phyloP scores from a whole-genome alignment of 768 basidiomycete species.

The Trametes cubensis region DNA sequence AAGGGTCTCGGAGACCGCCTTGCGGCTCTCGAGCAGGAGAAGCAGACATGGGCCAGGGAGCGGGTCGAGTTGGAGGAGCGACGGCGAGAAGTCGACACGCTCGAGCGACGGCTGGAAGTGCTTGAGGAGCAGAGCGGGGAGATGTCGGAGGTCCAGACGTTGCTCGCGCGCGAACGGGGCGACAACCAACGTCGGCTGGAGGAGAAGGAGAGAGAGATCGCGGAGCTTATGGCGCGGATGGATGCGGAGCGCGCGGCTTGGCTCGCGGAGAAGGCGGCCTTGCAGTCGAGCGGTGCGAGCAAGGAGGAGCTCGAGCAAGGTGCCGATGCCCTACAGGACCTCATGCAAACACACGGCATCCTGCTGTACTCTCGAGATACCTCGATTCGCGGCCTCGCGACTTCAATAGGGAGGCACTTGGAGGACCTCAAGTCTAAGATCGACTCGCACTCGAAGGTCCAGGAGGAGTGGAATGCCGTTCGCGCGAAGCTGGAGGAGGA shows the following conservation, averaged over 20 bases:
- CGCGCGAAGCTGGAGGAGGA: slow-evolving; percentile 28
- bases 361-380: slow-evolving; percentile 44
- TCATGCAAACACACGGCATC: slow-evolving; percentile 62
- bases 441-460: slow-evolving; percentile 23
- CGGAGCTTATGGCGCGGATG: slow-evolving; percentile 44
- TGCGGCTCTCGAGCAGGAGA: slow-evolving; percentile 49
- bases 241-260: slow-evolving; percentile 51
- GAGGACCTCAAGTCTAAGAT: slow-evolving; percentile 29
- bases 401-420: slow-evolving; percentile 34
- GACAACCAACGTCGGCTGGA: slow-evolving; percentile 27
- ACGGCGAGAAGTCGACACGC: slow-evolving; percentile 34
- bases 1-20: slow-evolving; percentile 46
- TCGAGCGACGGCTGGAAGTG: slow-evolving; percentile 48
- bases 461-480: slow-evolving; percentile 27
- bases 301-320: slow-evolving; percentile 51
- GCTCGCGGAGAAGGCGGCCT: slow-evolving; percentile 50
- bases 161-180: slow-evolving; percentile 40
- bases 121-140: slow-evolving; percentile 47
- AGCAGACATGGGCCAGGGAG: slow-evolving; percentile 53
- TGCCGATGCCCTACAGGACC: slow-evolving; percentile 46
- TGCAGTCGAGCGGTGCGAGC: slow-evolving; percentile 43
- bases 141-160: slow-evolving; percentile 43
- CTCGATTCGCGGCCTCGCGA: slow-evolving; percentile 30
- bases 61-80: slow-evolving; percentile 44
- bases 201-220: slow-evolving; percentile 40